Percentiles rank a stretch among this genome's conserved stretches.
Conservation (phyloP, 148 eudicot species). For the Rhododendron kiyosumense region DNA sequence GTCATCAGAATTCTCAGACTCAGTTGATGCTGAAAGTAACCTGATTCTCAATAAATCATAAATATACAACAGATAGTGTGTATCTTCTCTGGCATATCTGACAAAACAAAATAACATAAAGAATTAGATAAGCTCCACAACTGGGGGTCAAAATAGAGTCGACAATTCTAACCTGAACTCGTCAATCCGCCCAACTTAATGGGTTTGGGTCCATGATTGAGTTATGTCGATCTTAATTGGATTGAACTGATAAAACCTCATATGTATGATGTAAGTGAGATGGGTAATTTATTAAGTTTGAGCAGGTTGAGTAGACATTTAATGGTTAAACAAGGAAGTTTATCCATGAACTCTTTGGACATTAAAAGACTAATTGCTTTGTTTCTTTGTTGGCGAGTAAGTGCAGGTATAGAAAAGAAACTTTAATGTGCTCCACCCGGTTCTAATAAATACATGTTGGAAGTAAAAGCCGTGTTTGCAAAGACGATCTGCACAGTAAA, state of each 20-base stretch:
- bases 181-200: not conserved
- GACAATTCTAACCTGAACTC: not conserved
- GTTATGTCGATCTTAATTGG: not conserved
- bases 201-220: not conserved
- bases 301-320: not conserved
- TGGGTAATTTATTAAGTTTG: not conserved
- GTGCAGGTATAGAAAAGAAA: not conserved
- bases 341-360: not conserved
- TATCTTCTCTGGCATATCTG: constrained; percentile 98
- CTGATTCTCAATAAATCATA: constrained; percentile 69
- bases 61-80: constrained; percentile 83
- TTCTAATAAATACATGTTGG: not conserved
- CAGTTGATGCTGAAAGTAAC: constrained; percentile 48
- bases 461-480: not conserved
- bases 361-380: not conserved
- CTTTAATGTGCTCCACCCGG: not conserved
- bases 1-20: constrained; percentile 45
- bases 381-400: not conserved
- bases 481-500: not conserved
- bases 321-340: not conserved
- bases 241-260: not conserved
- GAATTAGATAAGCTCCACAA: not conserved
- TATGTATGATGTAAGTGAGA: not conserved
- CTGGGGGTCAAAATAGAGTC: not conserved
- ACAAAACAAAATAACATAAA: constrained; percentile 5